Percentiles rank a stretch among this genome's conserved stretches.
Conservation (phyloP, 2,329 filamentous ascomycete species). For the Remersonia thermophila region DNA sequence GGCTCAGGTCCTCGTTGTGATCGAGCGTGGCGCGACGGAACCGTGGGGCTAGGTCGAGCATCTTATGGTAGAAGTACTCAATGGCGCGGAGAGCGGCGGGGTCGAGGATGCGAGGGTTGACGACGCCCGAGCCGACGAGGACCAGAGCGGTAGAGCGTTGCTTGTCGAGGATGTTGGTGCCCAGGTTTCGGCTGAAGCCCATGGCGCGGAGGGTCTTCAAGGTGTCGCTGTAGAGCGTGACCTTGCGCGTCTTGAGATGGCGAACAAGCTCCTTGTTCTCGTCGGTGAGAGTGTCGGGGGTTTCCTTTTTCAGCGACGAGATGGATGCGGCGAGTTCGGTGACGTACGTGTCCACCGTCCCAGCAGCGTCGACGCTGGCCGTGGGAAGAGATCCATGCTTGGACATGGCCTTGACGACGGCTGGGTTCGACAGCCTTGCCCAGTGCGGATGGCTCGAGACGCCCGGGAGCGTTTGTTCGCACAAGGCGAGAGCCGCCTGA, state of each 20-base stretch:
- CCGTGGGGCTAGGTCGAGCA: slow-evolving; percentile 59
- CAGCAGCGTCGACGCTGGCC: slow-evolving; percentile 41
- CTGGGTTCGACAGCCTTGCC: slow-evolving; percentile 57
- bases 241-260: slow-evolving; percentile 82
- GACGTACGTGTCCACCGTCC: slow-evolving; percentile 56
- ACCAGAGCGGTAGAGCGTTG: slow-evolving; percentile 62
- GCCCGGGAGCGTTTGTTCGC: slow-evolving; percentile 24
- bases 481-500: slow-evolving; percentile 22
- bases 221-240: slow-evolving; percentile 80
- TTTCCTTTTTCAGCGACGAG: slow-evolving; percentile 67
- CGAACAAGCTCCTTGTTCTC: slow-evolving; percentile 77
- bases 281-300: slow-evolving; percentile 66
- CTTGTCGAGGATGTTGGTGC: slow-evolving; percentile 56
- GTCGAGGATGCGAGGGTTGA: slow-evolving; percentile 20
- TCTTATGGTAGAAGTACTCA: slow-evolving; percentile 67
- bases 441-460: slow-evolving; percentile 29
- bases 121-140: slow-evolving; percentile 44
- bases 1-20: slow-evolving; percentile 75
- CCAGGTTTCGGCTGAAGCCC: slow-evolving; percentile 77
- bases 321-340: slow-evolving; percentile 55
- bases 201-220: slow-evolving; percentile 73
- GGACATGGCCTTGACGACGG: slow-evolving; percentile 64
- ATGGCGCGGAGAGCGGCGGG: slow-evolving; percentile 28
- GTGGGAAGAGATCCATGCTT: slow-evolving; percentile 43
- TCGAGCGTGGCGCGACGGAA: slow-evolving; percentile 55